A percentile compares a stretch with the other conserved stretches of the same genome.
phyloP scores from a whole-genome alignment of 164 flowering plant species.

The Piper betle region DNA sequence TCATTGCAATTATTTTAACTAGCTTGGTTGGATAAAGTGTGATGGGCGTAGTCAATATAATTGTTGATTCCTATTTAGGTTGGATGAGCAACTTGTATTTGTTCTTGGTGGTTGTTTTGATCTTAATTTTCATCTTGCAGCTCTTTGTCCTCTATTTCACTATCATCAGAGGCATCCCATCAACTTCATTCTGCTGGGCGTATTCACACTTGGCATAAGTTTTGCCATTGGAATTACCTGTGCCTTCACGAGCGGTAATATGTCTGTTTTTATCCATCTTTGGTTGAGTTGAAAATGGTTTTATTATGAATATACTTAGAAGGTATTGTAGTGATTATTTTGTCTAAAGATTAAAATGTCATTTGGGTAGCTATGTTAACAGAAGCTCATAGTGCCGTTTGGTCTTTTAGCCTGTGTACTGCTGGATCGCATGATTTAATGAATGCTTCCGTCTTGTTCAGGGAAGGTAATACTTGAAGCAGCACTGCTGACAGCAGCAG shows the following conservation, averaged over 20 bases:
- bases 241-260: slow-evolving; percentile 46
- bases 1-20: too few relatives aligned
- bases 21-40: too few relatives aligned
- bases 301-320: background rate
- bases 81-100: too few relatives aligned
- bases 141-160: slow-evolving; percentile 30
- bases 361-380: too few relatives aligned
- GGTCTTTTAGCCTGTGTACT: too few relatives aligned
- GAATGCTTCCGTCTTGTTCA: slow-evolving; percentile 6
- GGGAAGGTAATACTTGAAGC: slow-evolving; percentile 24
- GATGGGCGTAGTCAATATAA: too few relatives aligned
- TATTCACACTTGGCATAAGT: slow-evolving; percentile 43
- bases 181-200: slow-evolving; percentile 43
- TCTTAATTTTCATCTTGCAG: slow-evolving; percentile 20
- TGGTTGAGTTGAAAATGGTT: background rate
- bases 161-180: slow-evolving; percentile 47
- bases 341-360: too few relatives aligned
- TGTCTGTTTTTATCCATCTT: too few relatives aligned
- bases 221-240: slow-evolving; percentile 54
- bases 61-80: too few relatives aligned
- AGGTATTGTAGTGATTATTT: too few relatives aligned
- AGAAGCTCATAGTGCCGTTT: too few relatives aligned
- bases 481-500: slow-evolving; percentile 13
- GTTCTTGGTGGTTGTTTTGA: background rate
- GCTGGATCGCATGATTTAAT: too few relatives aligned